These are phyloP conservation scores for Rehmannia glutinosa DNA, from an alignment of 257 asterid species.

Conservation along the genomic window DNA sequence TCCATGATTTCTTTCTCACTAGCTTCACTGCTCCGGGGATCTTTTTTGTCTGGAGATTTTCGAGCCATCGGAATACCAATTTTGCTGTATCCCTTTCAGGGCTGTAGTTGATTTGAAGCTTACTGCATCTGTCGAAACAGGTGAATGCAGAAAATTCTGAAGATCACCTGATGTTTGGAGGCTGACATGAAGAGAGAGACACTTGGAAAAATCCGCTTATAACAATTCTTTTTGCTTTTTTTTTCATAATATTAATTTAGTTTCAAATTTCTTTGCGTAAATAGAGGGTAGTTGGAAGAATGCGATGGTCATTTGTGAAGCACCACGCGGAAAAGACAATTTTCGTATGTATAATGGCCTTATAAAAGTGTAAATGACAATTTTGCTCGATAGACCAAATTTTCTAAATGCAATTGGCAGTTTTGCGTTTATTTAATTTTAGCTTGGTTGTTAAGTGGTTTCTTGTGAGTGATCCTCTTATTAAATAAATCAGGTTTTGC, in stretches of 20 bases:
- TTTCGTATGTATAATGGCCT: constrained; percentile 55
- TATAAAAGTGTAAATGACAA: constrained; percentile 59
- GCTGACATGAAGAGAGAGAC: constrained; percentile 26
- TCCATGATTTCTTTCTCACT: no score
- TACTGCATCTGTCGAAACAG: constrained; percentile 15
- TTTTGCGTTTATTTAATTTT: not conserved
- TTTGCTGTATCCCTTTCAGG: constrained; percentile 29
- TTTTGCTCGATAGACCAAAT: constrained; percentile 32
- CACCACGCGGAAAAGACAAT: constrained; percentile 29
- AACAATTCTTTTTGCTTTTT: constrained; percentile 24
- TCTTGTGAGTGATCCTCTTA: not conserved
- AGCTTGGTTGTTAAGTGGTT: not conserved
- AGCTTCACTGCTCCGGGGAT: constrained; percentile 12
- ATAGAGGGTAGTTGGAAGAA: constrained; percentile 62
- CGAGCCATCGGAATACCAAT: constrained; percentile 22
- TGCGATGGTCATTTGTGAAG: constrained; percentile 36
- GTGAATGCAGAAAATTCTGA: constrained; percentile 26
- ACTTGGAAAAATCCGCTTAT: constrained; percentile 29
- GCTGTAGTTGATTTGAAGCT: constrained; percentile 28
- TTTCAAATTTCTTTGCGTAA: constrained; percentile 38
- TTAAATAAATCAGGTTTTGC: not conserved
- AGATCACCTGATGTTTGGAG: constrained; percentile 29
- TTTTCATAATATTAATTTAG: constrained; percentile 26
- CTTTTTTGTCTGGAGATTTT: constrained; percentile 14
- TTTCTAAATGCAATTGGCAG: constrained; percentile 11